Conservation (phyloP, 2,329 filamentous ascomycete species). For the Cladobotryum mycophilum region DNA sequence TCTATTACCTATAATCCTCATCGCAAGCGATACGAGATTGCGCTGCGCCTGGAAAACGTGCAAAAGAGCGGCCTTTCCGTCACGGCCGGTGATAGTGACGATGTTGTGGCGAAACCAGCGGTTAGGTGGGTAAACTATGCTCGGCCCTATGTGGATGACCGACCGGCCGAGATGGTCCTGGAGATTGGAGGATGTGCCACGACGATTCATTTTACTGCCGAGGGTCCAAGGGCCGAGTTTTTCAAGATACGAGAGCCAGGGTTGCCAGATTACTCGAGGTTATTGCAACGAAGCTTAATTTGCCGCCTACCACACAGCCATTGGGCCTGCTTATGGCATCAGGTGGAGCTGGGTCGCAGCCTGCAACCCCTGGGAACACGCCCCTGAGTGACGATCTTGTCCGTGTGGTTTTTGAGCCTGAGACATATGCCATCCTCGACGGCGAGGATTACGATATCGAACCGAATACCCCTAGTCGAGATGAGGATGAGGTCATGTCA, state of each 20-base stretch:
- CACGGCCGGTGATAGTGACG: conserved; percentile 36
- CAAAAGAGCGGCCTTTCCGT: conserved; percentile 77
- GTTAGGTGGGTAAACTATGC: conserved; percentile 66
- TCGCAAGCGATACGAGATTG: conserved; percentile 65
- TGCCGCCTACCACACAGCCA: conserved; percentile 54
- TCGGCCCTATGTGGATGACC: conserved; percentile 77
- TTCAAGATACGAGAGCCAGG: conserved; percentile 61
- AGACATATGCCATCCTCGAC: conserved; percentile 55
- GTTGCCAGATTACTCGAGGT: conserved; percentile 72
- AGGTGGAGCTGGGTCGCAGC: conserved; percentile 55
- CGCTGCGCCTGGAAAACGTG: conserved; percentile 77
- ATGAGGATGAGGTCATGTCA: conserved; percentile 20
- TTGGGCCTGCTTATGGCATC: conserved; percentile 61
- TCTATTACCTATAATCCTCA: conserved; percentile 68
- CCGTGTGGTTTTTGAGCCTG: conserved; percentile 54
- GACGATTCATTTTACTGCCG: conserved; percentile 42
- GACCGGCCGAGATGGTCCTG: conserved; percentile 65
- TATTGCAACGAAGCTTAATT: conserved; percentile 71
- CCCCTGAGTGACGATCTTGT: conserved; percentile 65
- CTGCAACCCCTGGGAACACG: conserved; percentile 61
- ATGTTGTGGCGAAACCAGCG: conserved; percentile 18
- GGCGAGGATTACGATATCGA: conserved; percentile 37
- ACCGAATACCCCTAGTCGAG: not conserved
- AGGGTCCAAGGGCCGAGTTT: conserved; percentile 59
- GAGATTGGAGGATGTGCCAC: conserved; percentile 69